Percentiles rank a stretch among this genome's conserved stretches.
phyloP scores from a whole-genome alignment of 768 basidiomycete genomes.

The Mycena sanguinolenta region DNA sequence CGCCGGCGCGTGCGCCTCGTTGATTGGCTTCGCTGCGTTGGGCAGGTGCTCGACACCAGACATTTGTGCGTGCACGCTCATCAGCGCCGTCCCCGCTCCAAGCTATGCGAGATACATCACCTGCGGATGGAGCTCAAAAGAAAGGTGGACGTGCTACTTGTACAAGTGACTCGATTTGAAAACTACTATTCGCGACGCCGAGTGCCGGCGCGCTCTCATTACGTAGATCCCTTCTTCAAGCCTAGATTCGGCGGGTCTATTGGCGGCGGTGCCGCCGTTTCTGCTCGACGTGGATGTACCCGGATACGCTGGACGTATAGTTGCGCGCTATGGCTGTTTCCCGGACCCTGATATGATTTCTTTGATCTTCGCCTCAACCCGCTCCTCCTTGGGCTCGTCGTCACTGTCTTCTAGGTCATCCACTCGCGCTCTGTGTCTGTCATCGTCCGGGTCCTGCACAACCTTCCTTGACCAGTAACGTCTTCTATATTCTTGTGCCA shows the following conservation, averaged over 20 bases:
- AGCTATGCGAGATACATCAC: slow-evolving; percentile 82
- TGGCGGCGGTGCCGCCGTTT: slow-evolving; percentile 27
- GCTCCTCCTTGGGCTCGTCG: slow-evolving; percentile 47
- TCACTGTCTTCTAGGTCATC: slow-evolving; percentile 42
- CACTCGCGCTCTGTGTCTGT: slow-evolving; percentile 40
- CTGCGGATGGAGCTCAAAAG: slow-evolving; percentile 70
- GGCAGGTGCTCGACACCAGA: slow-evolving; percentile 90
- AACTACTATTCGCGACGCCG: slow-evolving; percentile 76
- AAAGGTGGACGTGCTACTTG: slow-evolving; percentile 28
- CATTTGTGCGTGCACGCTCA: slow-evolving; percentile 82
- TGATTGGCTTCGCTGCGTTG: slow-evolving; percentile 76
- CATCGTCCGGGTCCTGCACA: slow-evolving; percentile 53
- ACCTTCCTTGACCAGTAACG: slow-evolving; percentile 63
- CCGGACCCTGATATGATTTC: too few relatives aligned
- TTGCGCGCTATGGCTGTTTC: too few relatives aligned
- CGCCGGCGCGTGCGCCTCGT: slow-evolving; percentile 86
- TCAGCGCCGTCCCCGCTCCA: slow-evolving; percentile 82
- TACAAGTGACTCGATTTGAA: slow-evolving; percentile 69
- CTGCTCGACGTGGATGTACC: slow-evolving; percentile 55
- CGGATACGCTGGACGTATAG: slow-evolving; percentile 41
- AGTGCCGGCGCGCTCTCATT: slow-evolving; percentile 57
- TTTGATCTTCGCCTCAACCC: slow-evolving; percentile 58
- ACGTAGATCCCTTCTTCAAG: slow-evolving; percentile 56
- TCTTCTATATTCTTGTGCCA: slow-evolving; percentile 66
- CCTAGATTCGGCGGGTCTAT: slow-evolving; percentile 67